Percentiles rank a stretch among this genome's conserved stretches.
These are phyloP conservation scores for Xylaria grammica DNA, from an alignment of 495 filamentous ascomycete species.

Conservation along the genomic window DNA sequence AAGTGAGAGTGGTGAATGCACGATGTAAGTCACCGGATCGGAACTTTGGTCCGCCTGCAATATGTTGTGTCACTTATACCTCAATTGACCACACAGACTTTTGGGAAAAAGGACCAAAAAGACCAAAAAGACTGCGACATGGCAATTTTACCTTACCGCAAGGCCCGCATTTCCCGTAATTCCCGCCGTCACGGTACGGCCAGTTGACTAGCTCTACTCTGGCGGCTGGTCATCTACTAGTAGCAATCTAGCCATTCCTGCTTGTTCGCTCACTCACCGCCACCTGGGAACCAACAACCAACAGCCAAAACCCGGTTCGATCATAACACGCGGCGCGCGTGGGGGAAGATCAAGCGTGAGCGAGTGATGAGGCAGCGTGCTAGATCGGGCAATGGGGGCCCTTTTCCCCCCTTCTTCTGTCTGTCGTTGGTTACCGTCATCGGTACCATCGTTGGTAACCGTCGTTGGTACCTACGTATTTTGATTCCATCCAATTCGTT, in stretches of 20 bases:
- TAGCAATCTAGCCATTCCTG: neutral
- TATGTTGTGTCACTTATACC: slow-evolving; percentile 17
- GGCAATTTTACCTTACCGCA: slow-evolving; percentile 14
- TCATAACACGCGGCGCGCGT: neutral
- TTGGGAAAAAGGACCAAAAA: no score
- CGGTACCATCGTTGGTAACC: no score
- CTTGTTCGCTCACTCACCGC: slow-evolving; percentile 12
- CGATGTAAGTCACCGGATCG: slow-evolving; percentile 9
- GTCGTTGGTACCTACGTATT: no score
- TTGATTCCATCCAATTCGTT: no score
- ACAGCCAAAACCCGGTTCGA: neutral
- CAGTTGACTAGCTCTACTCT: no score
- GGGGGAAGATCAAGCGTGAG: slow-evolving; percentile 5
- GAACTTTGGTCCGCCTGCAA: neutral
- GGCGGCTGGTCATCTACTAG: no score
- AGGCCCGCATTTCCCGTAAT: slow-evolving; percentile 4
- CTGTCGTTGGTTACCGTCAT: no score
- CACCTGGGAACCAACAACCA: slow-evolving; percentile 1
- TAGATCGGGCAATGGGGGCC: slow-evolving; percentile 9
- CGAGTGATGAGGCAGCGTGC: slow-evolving; percentile 21
- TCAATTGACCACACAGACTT: slow-evolving; percentile 10
- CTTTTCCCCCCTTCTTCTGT: neutral
- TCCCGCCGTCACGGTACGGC: slow-evolving; percentile 10
- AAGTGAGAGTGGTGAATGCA: neutral
- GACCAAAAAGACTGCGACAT: no score